Percentiles rank a stretch among this genome's conserved stretches.
Evolutionary conservation across 208 protist genomes (phyloP).

Genomic region (Strigomonas culicis): DNA sequence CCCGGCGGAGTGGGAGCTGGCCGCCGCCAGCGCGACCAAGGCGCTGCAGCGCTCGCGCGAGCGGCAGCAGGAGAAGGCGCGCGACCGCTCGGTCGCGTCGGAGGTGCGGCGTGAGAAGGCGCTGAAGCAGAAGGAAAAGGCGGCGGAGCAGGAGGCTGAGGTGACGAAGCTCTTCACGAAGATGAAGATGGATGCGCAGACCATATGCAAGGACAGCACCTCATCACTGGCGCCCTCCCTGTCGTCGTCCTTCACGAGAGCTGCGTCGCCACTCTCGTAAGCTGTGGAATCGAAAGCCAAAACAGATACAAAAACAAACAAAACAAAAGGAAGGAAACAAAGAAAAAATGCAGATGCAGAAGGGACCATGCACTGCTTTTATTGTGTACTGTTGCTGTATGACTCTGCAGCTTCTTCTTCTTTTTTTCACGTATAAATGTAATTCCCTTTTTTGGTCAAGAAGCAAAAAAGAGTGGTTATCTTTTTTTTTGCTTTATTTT

Average conservation of each 20-base stretch:
- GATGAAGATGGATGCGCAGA: neutral
- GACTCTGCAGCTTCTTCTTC: no score
- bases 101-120: slow-evolving; percentile 16
- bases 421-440: slow-evolving; percentile 7
- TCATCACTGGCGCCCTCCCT: neutral
- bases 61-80: slow-evolving; percentile 21
- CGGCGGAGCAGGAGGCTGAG: slow-evolving; percentile 4
- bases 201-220: neutral
- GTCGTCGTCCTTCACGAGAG: neutral
- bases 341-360: neutral
- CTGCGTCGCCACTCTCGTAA: neutral
- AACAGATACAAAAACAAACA: neutral
- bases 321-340: neutral
- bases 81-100: slow-evolving; percentile 1
- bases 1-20: slow-evolving; percentile 9
- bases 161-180: neutral
- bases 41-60: slow-evolving; percentile 19
- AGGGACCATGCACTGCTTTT: neutral
- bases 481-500: no score
- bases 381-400: no score
- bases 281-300: neutral
- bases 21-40: slow-evolving; percentile 13
- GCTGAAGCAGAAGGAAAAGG: neutral
- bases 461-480: no score
- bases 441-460: neutral